Evolutionary conservation across 2,329 filamentous ascomycete species (phyloP).

Genomic region (Meredithiella fracta): DNA sequence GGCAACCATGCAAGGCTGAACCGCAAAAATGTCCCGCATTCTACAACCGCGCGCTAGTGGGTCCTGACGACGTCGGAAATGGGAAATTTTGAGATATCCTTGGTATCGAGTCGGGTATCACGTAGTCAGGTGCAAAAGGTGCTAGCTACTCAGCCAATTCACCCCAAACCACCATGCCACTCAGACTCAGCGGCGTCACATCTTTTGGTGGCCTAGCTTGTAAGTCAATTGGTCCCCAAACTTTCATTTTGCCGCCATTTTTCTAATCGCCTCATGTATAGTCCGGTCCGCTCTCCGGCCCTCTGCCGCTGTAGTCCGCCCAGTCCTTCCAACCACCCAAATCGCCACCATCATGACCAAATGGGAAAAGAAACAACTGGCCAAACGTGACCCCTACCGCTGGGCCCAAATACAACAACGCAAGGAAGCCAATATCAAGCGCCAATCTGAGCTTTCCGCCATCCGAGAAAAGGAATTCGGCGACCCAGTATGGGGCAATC

Average conservation of each 20-base stretch:
- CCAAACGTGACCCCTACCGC: conserved; percentile 65
- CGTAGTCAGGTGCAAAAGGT: conserved; percentile 5
- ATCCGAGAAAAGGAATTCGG: conserved; percentile 51
- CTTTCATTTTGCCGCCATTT: conserved; percentile 14
- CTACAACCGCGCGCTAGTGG: conserved; percentile 12
- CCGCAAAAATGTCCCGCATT: conserved; percentile 6
- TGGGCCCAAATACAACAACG: conserved; percentile 67
- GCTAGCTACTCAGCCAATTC: background rate
- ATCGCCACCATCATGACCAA: conserved; percentile 42
- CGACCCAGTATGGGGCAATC: conserved; percentile 60
- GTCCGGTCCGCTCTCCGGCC: conserved; percentile 36
- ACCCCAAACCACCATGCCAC: conserved; percentile 39
- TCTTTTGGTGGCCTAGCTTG: conserved; percentile 43
- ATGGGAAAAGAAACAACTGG: conserved; percentile 47
- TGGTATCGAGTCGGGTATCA: conserved; percentile 8
- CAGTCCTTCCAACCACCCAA: conserved; percentile 42
- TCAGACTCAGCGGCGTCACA: conserved; percentile 44
- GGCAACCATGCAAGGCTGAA: conserved; percentile 9
- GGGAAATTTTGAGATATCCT: conserved; percentile 14
- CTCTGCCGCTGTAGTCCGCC: conserved; percentile 26
- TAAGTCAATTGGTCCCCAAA: conserved; percentile 26
- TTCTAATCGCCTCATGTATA: conserved; percentile 31
- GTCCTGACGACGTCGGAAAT: conserved; percentile 6
- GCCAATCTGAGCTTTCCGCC: conserved; percentile 51
- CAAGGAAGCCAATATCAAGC: conserved; percentile 65